Evolutionary conservation across 2,329 filamentous ascomycete species (phyloP).

Genomic region (Tolypocladium cylindrosporum): DNA sequence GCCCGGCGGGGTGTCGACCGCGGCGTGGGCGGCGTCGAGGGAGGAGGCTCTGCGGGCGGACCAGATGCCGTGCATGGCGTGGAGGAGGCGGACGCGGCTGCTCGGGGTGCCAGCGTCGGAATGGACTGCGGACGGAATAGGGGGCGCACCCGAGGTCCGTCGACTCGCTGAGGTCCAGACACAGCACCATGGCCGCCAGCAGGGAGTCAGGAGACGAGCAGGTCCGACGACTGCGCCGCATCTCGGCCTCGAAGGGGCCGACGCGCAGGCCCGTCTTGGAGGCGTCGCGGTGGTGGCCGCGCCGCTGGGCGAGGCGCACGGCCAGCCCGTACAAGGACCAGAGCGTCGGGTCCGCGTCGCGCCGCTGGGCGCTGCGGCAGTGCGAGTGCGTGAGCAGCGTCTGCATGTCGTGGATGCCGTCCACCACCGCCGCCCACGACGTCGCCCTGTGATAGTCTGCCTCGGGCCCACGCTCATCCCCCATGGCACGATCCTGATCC

Average conservation of each 20-base stretch:
- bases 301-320: constrained; percentile 37
- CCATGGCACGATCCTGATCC: neutral
- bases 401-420: constrained; percentile 31
- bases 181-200: constrained; percentile 50
- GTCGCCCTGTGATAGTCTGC: constrained; percentile 25
- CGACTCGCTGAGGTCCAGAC: constrained; percentile 36
- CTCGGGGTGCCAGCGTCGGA: neutral
- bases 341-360: constrained; percentile 31
- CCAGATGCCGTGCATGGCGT: constrained; percentile 33
- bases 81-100: constrained; percentile 25
- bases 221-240: constrained; percentile 39
- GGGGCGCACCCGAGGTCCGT: constrained; percentile 21
- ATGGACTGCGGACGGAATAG: neutral
- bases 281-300: constrained; percentile 42
- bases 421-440: constrained; percentile 30
- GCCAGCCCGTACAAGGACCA: constrained; percentile 38
- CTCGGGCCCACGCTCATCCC: neutral
- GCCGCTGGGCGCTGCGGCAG: constrained; percentile 28
- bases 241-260: constrained; percentile 39
- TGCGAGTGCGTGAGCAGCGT: constrained; percentile 32
- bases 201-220: constrained; percentile 45
- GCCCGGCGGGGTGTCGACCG: constrained; percentile 16
- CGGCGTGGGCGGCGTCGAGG: constrained; percentile 31
- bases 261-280: constrained; percentile 27
- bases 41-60: constrained; percentile 24